Conservation (phyloP, 225 moss, liverwort and hornwort genomes). For the Anthoceros angustus region DNA sequence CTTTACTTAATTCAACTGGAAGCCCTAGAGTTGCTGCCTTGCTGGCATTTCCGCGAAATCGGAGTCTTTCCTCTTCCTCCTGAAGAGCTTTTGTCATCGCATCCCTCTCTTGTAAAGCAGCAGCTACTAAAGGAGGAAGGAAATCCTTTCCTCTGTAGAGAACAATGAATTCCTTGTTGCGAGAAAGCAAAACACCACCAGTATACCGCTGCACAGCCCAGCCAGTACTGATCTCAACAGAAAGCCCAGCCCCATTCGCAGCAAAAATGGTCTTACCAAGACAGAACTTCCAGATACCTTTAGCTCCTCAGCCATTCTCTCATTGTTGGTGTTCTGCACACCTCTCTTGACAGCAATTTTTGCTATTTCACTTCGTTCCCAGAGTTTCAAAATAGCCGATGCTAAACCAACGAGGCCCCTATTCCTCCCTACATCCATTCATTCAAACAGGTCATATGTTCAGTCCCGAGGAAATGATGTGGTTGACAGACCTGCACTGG, state of each 20-base stretch:
- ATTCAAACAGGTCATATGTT: no score
- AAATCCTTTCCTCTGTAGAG: conserved; percentile 94
- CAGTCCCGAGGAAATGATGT: no score
- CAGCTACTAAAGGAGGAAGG: conserved; percentile 70
- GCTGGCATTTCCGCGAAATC: conserved; percentile 26
- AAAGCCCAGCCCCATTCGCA: not conserved
- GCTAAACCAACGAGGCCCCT: conserved; percentile 72
- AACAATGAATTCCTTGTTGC: conserved; percentile 73
- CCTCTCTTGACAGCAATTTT: conserved; percentile 41
- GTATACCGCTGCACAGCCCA: conserved; percentile 51
- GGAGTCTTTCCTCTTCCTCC: conserved; percentile 79
- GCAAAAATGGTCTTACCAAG: not conserved
- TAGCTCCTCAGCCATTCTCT: conserved; percentile 31
- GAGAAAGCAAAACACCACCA: conserved; percentile 62
- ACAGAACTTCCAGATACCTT: conserved; percentile 21
- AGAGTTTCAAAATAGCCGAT: conserved; percentile 64
- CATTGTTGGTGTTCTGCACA: conserved; percentile 38
- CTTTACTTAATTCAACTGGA: conserved; percentile 22
- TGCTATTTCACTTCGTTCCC: conserved; percentile 73
- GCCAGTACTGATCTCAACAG: not conserved
- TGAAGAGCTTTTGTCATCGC: conserved; percentile 47
- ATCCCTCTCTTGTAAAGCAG: conserved; percentile 59
- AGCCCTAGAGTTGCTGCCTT: conserved; percentile 17
- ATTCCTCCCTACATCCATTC: conserved; percentile 40
- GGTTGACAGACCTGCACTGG: no score